Base-by-base conservation (phyloP, 2,329 filamentous ascomycete species). In the Neofusicoccum parvum region DNA sequence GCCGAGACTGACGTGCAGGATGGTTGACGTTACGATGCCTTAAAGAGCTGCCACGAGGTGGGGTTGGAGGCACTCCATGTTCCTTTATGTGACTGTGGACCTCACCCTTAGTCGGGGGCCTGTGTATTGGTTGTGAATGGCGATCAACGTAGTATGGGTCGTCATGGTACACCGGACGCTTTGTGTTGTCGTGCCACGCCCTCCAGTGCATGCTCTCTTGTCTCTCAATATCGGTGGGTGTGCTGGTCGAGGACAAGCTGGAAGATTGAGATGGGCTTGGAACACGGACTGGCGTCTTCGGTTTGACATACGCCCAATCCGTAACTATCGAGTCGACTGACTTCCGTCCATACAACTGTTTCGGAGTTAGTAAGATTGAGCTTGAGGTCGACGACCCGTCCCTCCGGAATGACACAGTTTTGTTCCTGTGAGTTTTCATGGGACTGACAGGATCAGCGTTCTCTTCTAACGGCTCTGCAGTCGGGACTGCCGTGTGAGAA, bases 231-330 rank as follows among this genome's bases (percentile, higher is more conserved):
- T 48, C 56, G 12, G 9, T 20, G 14, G 27, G 17, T 32, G 43
- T 23, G 17, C 27, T 60, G 9, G 41, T 59, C 12, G 56, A 48
- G 9, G 56, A 37, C 17, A 41, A 48, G 32, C 17, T 39, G 3
- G 43, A 60, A 23, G 56, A 37, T 3, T n/a, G 43, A 1, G 70
- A 69, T 3, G 48, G 43, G 14, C 17, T 46, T 15, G 20, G 50
- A n/a, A 43, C 11, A 6, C 17, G 62, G 6, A 27, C 14, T 27
- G 32, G 62, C 7, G 17, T 64, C 7, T 37, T 45, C 10, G 41
- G n/a, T 3, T 56, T 65, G 20, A 64, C 63, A 59, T 74, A 75
- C 9, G 72, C 75, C 73, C 73, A 76, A 41, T 77, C 74, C 6
- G 71, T 67, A 0, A 69, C 70, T 11, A 69, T 65, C 5, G 70